Conservation (phyloP, 495 filamentous ascomycete genomes). For the Talaromyces stipitatus region DNA sequence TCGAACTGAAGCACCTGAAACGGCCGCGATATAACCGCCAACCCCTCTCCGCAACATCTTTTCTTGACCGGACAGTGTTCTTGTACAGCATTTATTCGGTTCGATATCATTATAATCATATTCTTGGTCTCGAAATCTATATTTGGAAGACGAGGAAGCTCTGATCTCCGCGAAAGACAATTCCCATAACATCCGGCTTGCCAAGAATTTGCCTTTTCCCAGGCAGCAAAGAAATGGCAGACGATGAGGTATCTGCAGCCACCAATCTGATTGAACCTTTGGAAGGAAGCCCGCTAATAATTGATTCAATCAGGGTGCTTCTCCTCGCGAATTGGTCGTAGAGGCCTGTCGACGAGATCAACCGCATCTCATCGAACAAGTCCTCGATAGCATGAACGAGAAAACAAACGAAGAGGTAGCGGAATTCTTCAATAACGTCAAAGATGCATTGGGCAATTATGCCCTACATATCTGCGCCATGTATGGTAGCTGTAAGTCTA, state of each 20-base stretch:
- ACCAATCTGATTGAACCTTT: background rate
- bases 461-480: conserved; percentile 83
- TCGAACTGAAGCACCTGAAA: background rate
- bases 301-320: conserved; percentile 60
- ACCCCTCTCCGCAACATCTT: conserved; percentile 5
- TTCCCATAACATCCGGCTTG: background rate
- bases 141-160: background rate
- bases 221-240: conserved; percentile 26
- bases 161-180: background rate
- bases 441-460: conserved; percentile 76
- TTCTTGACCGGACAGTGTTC: background rate
- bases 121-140: background rate
- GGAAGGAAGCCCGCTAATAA: background rate
- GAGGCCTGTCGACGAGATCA: conserved; percentile 94
- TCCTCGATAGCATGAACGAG: conserved; percentile 33
- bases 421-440: conserved; percentile 71
- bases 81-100: background rate
- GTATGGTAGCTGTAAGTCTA: conserved; percentile 71
- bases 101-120: background rate
- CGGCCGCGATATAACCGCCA: background rate
- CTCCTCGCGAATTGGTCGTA: conserved; percentile 74
- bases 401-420: conserved; percentile 51
- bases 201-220: background rate
- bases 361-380: conserved; percentile 64
- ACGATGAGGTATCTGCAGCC: conserved; percentile 27